Evolutionary conservation across 2,329 filamentous ascomycete genomes (phyloP).

Genomic region (Penicillium janthinellum): DNA sequence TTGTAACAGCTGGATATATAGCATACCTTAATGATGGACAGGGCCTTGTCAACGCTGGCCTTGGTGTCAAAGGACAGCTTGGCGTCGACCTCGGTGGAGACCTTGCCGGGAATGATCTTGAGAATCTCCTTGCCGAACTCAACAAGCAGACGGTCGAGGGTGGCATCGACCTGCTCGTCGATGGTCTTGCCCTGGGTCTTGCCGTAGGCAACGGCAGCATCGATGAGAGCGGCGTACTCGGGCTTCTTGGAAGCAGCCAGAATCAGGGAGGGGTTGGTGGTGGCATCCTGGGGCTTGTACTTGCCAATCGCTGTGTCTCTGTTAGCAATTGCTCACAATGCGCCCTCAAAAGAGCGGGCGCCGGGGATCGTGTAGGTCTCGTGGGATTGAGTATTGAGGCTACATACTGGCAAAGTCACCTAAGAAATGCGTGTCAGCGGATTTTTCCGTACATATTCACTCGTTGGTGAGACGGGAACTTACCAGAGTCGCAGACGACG

Average conservation of each 20-base stretch:
- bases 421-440: constrained; percentile 40
- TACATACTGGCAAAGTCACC: constrained; percentile 77
- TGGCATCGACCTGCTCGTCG: constrained; percentile 82
- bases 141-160: constrained; percentile 91
- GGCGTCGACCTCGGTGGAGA: constrained; percentile 98
- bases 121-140: constrained; percentile 99
- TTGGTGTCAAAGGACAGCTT: constrained; percentile 93
- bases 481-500: constrained; percentile 96
- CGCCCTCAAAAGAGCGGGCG: background rate
- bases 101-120: constrained; percentile 94
- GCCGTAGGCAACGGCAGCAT: constrained; percentile 79
- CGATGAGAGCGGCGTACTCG: constrained; percentile 91
- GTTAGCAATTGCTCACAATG: constrained; percentile 15
- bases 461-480: constrained; percentile 33
- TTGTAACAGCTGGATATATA: background rate
- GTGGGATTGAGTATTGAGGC: constrained; percentile 16
- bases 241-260: constrained; percentile 97
- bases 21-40: constrained; percentile 88
- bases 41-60: constrained; percentile 89
- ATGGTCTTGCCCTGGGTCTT: constrained; percentile 70
- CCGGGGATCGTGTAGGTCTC: background rate
- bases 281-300: constrained; percentile 99
- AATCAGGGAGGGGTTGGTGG: constrained; percentile 98
- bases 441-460: constrained; percentile 21
- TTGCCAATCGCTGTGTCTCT: constrained; percentile 78